These are phyloP conservation scores for Arabidopsis lyrata DNA, from an alignment of 441 rosid species.

Conservation along the genomic window DNA sequence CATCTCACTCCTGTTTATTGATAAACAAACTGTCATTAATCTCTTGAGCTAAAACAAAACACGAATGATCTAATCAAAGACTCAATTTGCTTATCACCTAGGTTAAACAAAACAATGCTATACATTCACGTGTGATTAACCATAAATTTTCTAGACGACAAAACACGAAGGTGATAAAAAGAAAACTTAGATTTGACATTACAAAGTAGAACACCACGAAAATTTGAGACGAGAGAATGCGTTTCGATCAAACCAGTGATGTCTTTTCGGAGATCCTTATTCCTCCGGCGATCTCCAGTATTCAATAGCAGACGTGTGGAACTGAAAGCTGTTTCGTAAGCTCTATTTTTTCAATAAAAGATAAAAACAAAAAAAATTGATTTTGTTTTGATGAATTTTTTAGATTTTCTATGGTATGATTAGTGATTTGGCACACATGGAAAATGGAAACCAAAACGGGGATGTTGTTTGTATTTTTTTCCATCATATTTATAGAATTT, in stretches of 20 bases:
- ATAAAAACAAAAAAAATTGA: background rate
- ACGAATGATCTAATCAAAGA: slow-evolving; percentile 24
- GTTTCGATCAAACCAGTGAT: slow-evolving; percentile 21
- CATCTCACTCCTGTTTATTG: slow-evolving; percentile 11
- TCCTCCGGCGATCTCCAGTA: slow-evolving; percentile 17
- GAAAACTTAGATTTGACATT: slow-evolving; percentile 13
- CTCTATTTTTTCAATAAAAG: slow-evolving; percentile 6
- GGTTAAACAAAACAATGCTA: slow-evolving; percentile 6
- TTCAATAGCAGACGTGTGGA: slow-evolving; percentile 26
- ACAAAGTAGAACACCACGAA: slow-evolving; percentile 10
- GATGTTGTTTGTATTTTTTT: background rate
- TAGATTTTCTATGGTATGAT: slow-evolving; percentile 31
- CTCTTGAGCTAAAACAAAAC: background rate
- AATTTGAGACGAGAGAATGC: slow-evolving; percentile 5
- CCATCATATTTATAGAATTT: background rate
- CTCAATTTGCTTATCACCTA: slow-evolving; percentile 5
- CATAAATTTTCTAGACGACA: slow-evolving; percentile 3
- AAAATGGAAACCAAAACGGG: slow-evolving; percentile 12
- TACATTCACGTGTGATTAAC: slow-evolving; percentile 12
- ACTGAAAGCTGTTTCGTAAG: slow-evolving; percentile 3
- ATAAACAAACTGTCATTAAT: slow-evolving; percentile 12
- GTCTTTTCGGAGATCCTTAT: slow-evolving; percentile 22
- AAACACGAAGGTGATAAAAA: slow-evolving; percentile 11
- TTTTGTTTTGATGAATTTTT: background rate
- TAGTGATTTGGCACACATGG: slow-evolving; percentile 17